Evolutionary conservation across 768 basidiomycete genomes (phyloP).

Genomic region (Suillus ampliporus): DNA sequence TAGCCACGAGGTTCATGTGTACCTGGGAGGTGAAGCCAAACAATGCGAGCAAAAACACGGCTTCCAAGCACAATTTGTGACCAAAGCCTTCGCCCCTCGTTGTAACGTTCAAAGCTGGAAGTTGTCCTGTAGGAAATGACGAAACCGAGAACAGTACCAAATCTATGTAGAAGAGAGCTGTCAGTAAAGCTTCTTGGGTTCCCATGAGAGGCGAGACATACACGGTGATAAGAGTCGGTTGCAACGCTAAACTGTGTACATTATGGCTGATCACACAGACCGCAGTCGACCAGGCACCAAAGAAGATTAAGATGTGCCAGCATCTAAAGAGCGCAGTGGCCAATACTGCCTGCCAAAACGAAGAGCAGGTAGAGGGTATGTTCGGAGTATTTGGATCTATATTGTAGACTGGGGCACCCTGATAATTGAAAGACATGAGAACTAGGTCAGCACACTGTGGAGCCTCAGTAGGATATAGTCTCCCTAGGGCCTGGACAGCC

Average conservation of each 20-base stretch:
- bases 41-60: constrained; percentile 62
- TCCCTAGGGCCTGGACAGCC: no score
- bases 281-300: constrained; percentile 63
- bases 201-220: constrained; percentile 37
- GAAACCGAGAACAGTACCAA: constrained; percentile 76
- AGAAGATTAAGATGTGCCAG: constrained; percentile 65
- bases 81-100: constrained; percentile 74
- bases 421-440: constrained; percentile 11
- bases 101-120: constrained; percentile 77
- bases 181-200: constrained; percentile 3
- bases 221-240: constrained; percentile 71
- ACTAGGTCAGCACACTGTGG: background rate
- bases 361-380: constrained; percentile 25
- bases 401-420: background rate
- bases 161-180: constrained; percentile 43
- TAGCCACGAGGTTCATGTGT: constrained; percentile 9
- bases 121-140: constrained; percentile 76
- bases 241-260: constrained; percentile 49
- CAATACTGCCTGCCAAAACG: constrained; percentile 47
- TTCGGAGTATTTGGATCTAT: background rate
- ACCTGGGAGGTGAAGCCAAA: constrained; percentile 76
- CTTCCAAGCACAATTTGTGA: constrained; percentile 63
- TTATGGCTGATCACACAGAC: constrained; percentile 58
- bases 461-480: no score
- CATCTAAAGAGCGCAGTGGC: constrained; percentile 38